Percentiles rank a stretch among this genome's conserved stretches.
phyloP scores from a whole-genome alignment of 306 rosid species.

The Sicyos edulis region DNA sequence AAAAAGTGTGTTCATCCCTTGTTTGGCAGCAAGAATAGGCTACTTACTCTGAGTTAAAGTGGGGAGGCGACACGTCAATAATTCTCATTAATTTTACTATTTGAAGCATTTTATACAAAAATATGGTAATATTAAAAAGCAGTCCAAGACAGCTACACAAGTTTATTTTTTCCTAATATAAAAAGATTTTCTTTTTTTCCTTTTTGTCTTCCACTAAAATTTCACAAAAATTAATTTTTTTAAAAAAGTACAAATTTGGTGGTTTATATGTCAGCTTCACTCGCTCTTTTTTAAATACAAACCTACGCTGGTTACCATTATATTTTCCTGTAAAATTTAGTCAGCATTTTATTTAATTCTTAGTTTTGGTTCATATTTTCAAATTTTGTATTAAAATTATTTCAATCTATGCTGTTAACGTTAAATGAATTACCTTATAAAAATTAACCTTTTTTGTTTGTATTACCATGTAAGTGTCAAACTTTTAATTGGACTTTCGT shows the following conservation, averaged over 20 bases:
- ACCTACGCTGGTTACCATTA: background rate
- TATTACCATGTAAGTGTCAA: too few species aligned
- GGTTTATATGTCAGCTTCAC: background rate
- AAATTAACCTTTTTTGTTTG: too few species aligned
- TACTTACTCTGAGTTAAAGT: background rate
- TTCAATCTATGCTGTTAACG: too few species aligned
- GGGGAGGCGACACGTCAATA: constrained; percentile 14
- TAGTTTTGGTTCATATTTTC: too few species aligned
- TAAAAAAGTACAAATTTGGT: constrained; percentile 9
- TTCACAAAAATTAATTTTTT: too few species aligned
- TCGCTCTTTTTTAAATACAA: background rate
- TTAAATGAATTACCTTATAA: too few species aligned
- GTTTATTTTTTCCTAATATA: background rate
- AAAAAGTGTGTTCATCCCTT: too few species aligned
- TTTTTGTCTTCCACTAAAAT: background rate
- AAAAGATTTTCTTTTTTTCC: too few species aligned
- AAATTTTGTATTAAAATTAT: background rate
- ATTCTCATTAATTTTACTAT: background rate
- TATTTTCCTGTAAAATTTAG: too few species aligned
- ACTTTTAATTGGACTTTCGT: too few species aligned
- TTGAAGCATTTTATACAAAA: background rate
- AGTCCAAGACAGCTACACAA: background rate
- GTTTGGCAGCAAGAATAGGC: background rate
- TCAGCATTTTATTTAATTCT: background rate
- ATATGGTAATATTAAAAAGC: background rate